Percentiles rank a stretch among this genome's conserved stretches.
phyloP scores from a whole-genome alignment of 352 stramenopile species.

The Phytophthora idaei region DNA sequence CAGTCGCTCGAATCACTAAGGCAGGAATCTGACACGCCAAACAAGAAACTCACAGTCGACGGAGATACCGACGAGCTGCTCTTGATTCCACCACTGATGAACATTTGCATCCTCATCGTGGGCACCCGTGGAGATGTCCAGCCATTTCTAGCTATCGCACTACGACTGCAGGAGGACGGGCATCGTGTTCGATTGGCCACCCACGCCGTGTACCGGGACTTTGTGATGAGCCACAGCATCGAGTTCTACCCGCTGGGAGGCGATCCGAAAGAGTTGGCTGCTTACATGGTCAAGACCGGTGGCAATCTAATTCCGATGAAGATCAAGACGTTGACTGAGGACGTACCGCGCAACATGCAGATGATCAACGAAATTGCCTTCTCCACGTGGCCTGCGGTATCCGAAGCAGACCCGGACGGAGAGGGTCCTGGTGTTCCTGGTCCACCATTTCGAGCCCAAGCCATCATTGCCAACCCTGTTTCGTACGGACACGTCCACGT shows the following conservation, averaged over 20 bases:
- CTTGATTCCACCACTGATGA: constrained; percentile 54
- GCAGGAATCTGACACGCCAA: background rate
- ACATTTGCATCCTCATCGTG: constrained; percentile 90
- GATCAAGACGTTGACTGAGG: constrained; percentile 56
- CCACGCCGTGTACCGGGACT: constrained; percentile 85
- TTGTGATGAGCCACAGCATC: constrained; percentile 72
- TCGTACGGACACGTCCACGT: constrained; percentile 92
- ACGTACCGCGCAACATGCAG: constrained; percentile 81
- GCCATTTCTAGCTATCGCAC: constrained; percentile 85
- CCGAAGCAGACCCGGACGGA: constrained; percentile 69
- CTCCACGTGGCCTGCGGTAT: constrained; percentile 87
- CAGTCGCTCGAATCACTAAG: constrained; percentile 6
- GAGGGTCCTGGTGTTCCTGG: constrained; percentile 40
- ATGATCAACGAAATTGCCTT: constrained; percentile 91
- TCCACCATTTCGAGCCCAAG: constrained; percentile 81
- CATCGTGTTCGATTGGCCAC: constrained; percentile 93
- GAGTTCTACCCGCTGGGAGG: constrained; percentile 83
- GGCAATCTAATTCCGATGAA: constrained; percentile 73
- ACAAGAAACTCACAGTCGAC: background rate
- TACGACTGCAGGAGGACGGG: constrained; percentile 63
- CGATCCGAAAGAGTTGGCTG: constrained; percentile 72
- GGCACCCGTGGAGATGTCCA: constrained; percentile 89
- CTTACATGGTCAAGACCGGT: constrained; percentile 92
- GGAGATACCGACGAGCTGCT: constrained; percentile 15
- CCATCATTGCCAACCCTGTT: constrained; percentile 94